Conservation (phyloP, 179 eudicot species). For the Sideroxylon spinosum region DNA sequence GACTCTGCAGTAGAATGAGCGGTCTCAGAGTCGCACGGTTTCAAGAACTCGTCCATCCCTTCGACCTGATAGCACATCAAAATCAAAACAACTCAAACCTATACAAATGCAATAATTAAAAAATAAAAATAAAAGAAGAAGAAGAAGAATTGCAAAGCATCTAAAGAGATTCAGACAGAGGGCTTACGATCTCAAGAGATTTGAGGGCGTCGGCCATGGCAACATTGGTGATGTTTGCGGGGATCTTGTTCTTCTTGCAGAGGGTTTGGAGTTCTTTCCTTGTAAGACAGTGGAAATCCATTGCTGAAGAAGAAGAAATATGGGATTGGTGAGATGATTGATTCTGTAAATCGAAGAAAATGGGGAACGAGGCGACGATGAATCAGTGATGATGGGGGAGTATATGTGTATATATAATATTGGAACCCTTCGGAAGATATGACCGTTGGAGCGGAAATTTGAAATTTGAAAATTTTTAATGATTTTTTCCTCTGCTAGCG, state of each 20-base stretch:
- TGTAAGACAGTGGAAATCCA: constrained; percentile 69
- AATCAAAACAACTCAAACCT: not conserved
- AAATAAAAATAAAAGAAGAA: not conserved
- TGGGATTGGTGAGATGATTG: not conserved
- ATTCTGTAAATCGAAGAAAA: not conserved
- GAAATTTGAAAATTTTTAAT: constrained; percentile 8
- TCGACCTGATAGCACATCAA: constrained; percentile 48
- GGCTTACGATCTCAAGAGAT: constrained; percentile 55
- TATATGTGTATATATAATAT: not conserved
- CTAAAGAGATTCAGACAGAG: not conserved
- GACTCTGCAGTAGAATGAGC: constrained; percentile 33
- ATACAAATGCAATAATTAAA: not conserved
- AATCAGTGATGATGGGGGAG: not conserved
- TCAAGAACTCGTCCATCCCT: constrained; percentile 62
- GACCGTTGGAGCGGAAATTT: constrained; percentile 21
- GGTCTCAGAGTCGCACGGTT: constrained; percentile 24
- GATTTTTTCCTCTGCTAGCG: not conserved
- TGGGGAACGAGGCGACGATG: not conserved
- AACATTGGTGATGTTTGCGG: constrained; percentile 72
- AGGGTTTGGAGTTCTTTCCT: constrained; percentile 76
- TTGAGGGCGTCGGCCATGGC: constrained; percentile 85
- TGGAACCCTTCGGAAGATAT: not conserved
- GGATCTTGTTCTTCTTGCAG: constrained; percentile 88
- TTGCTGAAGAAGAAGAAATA: constrained; percentile 13
- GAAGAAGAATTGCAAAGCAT: not conserved